These are phyloP conservation scores for Phialophora chinensis DNA, from an alignment of 2,329 filamentous ascomycete species.

Conservation along the genomic window DNA sequence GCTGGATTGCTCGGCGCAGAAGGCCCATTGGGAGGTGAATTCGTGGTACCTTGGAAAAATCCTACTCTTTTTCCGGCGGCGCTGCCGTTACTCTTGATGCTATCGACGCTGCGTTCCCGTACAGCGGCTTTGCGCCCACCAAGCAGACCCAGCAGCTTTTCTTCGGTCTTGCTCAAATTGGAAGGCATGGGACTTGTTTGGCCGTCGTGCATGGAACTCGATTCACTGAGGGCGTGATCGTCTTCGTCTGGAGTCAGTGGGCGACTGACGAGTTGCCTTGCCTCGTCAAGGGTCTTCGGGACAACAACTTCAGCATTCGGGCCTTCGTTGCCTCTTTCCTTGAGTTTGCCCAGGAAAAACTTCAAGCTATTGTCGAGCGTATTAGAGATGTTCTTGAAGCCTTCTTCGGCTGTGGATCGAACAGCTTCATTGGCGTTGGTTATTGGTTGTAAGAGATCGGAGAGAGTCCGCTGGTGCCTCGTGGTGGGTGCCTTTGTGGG, in stretches of 20 bases:
- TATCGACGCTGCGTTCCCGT: conserved; percentile 80
- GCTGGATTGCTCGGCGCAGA: conserved; percentile 43
- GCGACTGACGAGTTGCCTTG: conserved; percentile 78
- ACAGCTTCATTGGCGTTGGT: conserved; percentile 84
- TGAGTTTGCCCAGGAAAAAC: conserved; percentile 86
- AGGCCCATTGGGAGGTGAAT: conserved; percentile 41
- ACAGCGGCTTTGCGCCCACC: conserved; percentile 64
- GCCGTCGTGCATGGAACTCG: conserved; percentile 56
- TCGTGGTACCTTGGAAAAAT: conserved; percentile 49
- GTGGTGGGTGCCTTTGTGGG: conserved; percentile 42
- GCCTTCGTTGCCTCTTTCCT: conserved; percentile 66
- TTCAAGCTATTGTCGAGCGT: conserved; percentile 92
- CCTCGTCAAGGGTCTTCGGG: conserved; percentile 91
- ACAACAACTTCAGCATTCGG: conserved; percentile 57
- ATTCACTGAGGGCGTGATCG: conserved; percentile 55
- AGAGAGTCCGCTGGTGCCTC: conserved; percentile 75
- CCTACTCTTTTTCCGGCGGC: conserved; percentile 62
- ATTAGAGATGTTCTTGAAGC: conserved; percentile 87
- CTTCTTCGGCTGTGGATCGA: conserved; percentile 85
- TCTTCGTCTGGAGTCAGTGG: conserved; percentile 56
- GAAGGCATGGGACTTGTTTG: conserved; percentile 38
- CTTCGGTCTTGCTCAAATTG: conserved; percentile 57
- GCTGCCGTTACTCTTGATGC: conserved; percentile 64
- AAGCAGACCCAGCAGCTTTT: conserved; percentile 73
- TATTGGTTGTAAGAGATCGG: conserved; percentile 83